Conservation (phyloP, 257 asterid genomes). For the Ilex aquifolium region DNA sequence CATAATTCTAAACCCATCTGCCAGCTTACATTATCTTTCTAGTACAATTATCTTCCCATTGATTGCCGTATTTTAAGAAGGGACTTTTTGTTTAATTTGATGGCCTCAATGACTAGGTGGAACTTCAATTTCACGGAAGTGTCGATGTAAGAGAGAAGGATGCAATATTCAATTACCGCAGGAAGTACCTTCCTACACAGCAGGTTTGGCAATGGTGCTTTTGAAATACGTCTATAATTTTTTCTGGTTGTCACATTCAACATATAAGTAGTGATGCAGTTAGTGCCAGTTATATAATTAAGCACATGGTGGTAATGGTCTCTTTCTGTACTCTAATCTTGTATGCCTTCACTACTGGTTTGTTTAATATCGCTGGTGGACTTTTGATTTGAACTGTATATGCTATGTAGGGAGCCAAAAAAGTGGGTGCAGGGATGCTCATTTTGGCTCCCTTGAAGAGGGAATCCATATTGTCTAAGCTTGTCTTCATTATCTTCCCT, state of each 20-base stretch:
- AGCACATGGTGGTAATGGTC: too few species aligned
- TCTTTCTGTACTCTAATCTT: too few species aligned
- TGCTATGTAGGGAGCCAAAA: too few species aligned
- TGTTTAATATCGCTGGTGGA: background rate
- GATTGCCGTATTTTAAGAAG: background rate
- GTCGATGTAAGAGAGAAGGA: conserved; percentile 59
- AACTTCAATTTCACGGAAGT: conserved; percentile 56
- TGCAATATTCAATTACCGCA: conserved; percentile 61
- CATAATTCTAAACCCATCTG: conserved; percentile 6
- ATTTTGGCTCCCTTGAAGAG: too few species aligned
- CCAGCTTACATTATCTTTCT: background rate
- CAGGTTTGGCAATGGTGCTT: conserved; percentile 40
- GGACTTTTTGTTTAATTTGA: conserved; percentile 10
- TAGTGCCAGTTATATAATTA: too few species aligned
- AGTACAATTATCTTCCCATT: background rate
- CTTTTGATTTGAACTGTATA: background rate
- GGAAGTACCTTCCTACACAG: conserved; percentile 85
- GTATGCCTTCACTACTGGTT: background rate
- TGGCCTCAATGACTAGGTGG: conserved; percentile 49
- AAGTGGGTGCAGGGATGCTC: too few species aligned
- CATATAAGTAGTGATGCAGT: too few species aligned
- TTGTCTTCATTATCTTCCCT: background rate
- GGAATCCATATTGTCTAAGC: background rate
- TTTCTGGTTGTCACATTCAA: too few species aligned
- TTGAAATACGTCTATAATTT: background rate